Evolutionary conservation across 148 eudicot genomes (phyloP), one percentile per base, ranked within the genome.

Genomic region (Spergularia marina): DNA sequence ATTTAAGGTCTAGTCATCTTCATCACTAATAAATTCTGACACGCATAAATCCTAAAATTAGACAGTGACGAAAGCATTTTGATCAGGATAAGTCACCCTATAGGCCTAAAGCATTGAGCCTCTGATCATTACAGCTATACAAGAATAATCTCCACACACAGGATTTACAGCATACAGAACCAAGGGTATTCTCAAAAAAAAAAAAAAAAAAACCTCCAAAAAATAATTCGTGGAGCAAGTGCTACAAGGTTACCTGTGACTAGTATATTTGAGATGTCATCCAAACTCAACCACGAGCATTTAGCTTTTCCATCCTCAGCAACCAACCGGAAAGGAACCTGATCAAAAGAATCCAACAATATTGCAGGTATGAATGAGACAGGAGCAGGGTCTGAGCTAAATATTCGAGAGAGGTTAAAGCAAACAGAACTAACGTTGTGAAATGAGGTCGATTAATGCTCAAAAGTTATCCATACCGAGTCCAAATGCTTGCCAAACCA

Each of bases 301-400:
- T 92, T 95, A 77, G 97, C 84, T 85, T 92, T 95, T 15, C 99
- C 99, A 89, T 92, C 97, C 82, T 95, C 96, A 41, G 92, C 99
- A 77, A 95, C 99, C 78, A 95, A 83, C 68, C 91, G 90, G 75
- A 86, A 92, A 79, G 99, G 99, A 77, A 91, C 96, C 99, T 95
- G 77, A 72, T 41, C 39, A 77, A 68, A 77, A 18, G 8, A 65
- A 66, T 71, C 62, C 62, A 73, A 13, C 10, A 82, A 69, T 72
- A 75, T 58, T 61, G 20, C 41, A 60, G 25, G 10, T 39, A 58
- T 53, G 40, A 66, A 40, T 53, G 12, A 53, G 55, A 18, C 73
- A 79, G 62, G 17, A 68, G 10, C 59, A 53, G 52, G 10, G 23
- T 9, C 23, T 13, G 8, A n/a, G n/a, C 17, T 34, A n/a, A 6